Evolutionary conservation across 1,139 yeast genomes (phyloP), one percentile per base, ranked within the genome.

Genomic region (Candida glucosophila): DNA sequence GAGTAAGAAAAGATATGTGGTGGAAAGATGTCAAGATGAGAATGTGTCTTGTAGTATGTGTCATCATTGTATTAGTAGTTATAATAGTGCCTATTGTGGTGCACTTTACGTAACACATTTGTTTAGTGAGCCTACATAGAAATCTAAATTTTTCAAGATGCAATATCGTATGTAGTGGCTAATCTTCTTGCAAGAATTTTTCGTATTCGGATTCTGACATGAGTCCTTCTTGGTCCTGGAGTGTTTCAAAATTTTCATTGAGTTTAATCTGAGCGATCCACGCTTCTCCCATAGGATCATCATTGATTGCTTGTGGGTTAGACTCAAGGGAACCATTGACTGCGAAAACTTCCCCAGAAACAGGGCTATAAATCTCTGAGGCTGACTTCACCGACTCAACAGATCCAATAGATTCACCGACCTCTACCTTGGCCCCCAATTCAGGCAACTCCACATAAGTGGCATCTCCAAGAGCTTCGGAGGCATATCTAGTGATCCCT

Each of bases 1-100:
- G 95, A 44, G 97, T 90, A 25, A 81, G 99, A 62, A 92, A 88
- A 57, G 95, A 86, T 52, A 90, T 90, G 97, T 90, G 98, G 98
- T 82, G 94, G 85, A 90, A 92, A 58, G 96, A 90, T 54, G 72
- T 92, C 73, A 90, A 90, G 65, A 82, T 90, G 93, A 78, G 95
- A 55, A 65, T 88, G 67, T 90, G 98, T 55, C 67, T 90, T 34
- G 80, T 85, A 34, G 68, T 82, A 22, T 93, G 82, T 22, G 67
- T 80, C 19, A 70, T 92, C 35, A 78, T 90, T 45, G 64, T 88
- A 28, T 66, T 92, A 44, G 71, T 88, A 36, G 93, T 90, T 27
- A 86, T 90, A 43, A 80, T 88, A 44, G 96, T 90, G 26, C 97
- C 97, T 20, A 77, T 90, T 40, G 97, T 83, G 22, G 88, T 90